Conservation (phyloP, 306 rosid species). For the Lathyrus sativus region DNA sequence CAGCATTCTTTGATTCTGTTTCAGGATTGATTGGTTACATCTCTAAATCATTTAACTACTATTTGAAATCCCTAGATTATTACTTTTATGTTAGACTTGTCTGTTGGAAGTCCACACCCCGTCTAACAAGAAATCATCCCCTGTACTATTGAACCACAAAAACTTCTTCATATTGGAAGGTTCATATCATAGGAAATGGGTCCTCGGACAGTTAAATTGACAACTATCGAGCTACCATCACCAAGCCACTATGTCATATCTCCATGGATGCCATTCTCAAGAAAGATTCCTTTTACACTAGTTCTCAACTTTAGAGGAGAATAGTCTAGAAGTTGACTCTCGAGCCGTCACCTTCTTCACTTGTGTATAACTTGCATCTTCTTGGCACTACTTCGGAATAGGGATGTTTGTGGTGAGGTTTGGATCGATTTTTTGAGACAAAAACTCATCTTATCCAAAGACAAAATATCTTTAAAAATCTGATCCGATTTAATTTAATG, state of each 20-base stretch:
- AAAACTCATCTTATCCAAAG: too few species aligned
- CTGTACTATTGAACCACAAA: background rate
- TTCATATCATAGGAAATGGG: background rate
- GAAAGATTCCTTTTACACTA: background rate
- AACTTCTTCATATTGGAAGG: background rate
- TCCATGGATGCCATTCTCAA: background rate
- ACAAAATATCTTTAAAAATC: too few species aligned
- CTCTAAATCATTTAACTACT: background rate
- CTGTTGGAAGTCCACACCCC: background rate
- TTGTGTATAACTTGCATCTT: background rate
- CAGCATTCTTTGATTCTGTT: background rate
- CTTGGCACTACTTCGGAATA: background rate
- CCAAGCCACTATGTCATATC: background rate
- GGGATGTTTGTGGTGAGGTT: too few species aligned
- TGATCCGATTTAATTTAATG: too few species aligned
- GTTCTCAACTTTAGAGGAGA: background rate
- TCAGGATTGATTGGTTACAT: background rate
- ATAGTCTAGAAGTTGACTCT: conserved; percentile 7
- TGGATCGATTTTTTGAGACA: too few species aligned
- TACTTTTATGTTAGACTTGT: background rate
- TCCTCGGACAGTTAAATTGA: background rate
- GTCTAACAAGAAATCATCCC: background rate
- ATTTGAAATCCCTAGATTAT: background rate
- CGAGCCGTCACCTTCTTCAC: background rate
- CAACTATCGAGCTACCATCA: background rate